Base-by-base conservation (phyloP, 306 rosid species). In the Trifolium dubium region DNA sequence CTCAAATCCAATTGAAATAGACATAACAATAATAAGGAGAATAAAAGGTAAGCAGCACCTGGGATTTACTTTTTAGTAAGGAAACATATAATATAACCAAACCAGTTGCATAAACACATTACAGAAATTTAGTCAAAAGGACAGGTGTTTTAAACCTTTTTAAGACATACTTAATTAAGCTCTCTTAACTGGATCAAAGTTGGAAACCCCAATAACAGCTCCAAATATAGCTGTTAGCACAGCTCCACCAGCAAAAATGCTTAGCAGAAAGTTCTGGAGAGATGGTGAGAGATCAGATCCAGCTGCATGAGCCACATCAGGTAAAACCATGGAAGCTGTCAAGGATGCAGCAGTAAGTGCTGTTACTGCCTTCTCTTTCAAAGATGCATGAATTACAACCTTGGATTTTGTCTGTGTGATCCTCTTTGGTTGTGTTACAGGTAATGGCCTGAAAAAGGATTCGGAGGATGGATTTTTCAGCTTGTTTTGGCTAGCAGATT, bases 271-370 rank as follows among this genome's bases (percentile, higher is more conserved):
- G 88, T 87, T 91, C 70, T 86, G 72, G 59, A 89, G 92, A 76
- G 97, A 91, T 10, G 97, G 97, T 5, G 88, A 32, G 9, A 87
- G 39, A 2, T 78, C 91, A 46, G 79, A 44, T 39, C 73, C 93
- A 11, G 95, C 91, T 14, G 95, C 97, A 61, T 87, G 79, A 64
- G 95, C 95, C 79, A 86, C 88, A 51, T 89, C 92, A 0, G 95
- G 95, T 11, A 89, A 77, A 84, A 87, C 83, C 91, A 87, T 84
- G 59, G 95, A 86, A 3, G 91, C 89, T 51, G 95, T 87, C 64
- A 91, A 50, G 30, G 92, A 82, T 44, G 91, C 88, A 0, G 89
- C 88, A 13, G 92, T 80, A 2, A 91, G 61, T 54, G 85, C 92
- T 2, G 89, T 76, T 60, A 82, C 58, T 6, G 83, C 88, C 85